Conservation (phyloP, 805 yeast species). For the Ogataea philodendri region DNA sequence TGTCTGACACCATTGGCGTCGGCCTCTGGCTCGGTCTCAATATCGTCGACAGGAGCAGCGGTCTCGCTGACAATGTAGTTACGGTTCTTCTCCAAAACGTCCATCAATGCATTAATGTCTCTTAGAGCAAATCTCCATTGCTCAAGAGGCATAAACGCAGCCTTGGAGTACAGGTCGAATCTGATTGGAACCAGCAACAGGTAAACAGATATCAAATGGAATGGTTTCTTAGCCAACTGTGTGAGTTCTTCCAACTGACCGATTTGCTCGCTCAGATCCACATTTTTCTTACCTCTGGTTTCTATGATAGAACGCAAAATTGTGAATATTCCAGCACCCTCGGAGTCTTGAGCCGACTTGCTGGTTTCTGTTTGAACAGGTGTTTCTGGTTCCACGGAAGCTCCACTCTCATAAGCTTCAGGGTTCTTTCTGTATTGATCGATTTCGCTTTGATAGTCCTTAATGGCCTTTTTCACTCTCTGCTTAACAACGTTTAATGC, state of each 20-base stretch:
- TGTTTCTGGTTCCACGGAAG: conserved; percentile 20
- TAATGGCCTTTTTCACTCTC: conserved; percentile 76
- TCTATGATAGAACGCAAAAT: conserved; percentile 75
- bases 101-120: conserved; percentile 63
- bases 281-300: conserved; percentile 92
- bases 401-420: conserved; percentile 64
- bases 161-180: conserved; percentile 72
- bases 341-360: conserved; percentile 24
- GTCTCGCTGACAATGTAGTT: conserved; percentile 72
- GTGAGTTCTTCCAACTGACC: conserved; percentile 61
- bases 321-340: conserved; percentile 56
- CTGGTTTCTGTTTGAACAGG: not conserved
- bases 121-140: conserved; percentile 73
- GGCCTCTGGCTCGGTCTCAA: conserved; percentile 67
- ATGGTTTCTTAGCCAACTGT: conserved; percentile 52
- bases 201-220: conserved; percentile 75
- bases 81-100: conserved; percentile 61
- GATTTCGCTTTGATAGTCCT: conserved; percentile 62
- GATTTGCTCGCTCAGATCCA: conserved; percentile 79
- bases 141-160: conserved; percentile 69
- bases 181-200: conserved; percentile 83
- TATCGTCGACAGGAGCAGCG: conserved; percentile 68
- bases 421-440: conserved; percentile 66
- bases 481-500: conserved; percentile 87
- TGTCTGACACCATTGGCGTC: conserved; percentile 65